Base-by-base conservation (phyloP, 495 filamentous ascomycete species). In the Penicillium arizonense region DNA sequence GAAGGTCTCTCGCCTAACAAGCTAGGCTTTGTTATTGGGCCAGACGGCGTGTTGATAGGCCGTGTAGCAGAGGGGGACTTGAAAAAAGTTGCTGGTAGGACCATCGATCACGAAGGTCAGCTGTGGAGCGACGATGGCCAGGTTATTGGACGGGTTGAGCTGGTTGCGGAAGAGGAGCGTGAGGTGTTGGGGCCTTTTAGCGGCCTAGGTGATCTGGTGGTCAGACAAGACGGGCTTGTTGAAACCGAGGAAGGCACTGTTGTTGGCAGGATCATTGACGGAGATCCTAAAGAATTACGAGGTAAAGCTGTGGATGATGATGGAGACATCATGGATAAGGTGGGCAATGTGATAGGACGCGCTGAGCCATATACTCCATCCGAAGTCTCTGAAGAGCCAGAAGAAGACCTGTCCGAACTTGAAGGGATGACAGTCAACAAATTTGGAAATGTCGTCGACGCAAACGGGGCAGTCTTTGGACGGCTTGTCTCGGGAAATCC, bases 341-440 rank as follows among this genome's bases (percentile, higher is more conserved):
- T 42, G 90, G 90, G 90, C 35, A 92, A 91, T 60, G 80, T 86
- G 39, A 85, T 90, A 55, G 90, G 90, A 45, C 84, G 82, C 43
- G 87, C 85, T 13, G 87, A 91, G 69, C 82, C 82, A 5, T 90
- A 82, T 9, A 30, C 4, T 30, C 28, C 28, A 8, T 30, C 28
- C 64, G 79, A 88, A 47, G 75, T 77, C 39, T 76, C 69, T 28
- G 84, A 80, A 56, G 75, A 70, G 52, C 82, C 80, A 55, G 55
- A 81, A 51, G 60, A 71, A 4, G 89, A 95, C 58, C 74, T 82
- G 43, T 90, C 87, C 3, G 69, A 78, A 9, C 76, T 95, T 5
- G 89, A 88, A 3, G 90, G 90, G 45, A 90, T 89, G 78, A 80
- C 84, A 4, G 87, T 94, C 63, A 96, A 96, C 73, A 94, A 94